Evolutionary conservation across 148 eudicot species (phyloP).

Genomic region (Rhododendron ferrugineum): DNA sequence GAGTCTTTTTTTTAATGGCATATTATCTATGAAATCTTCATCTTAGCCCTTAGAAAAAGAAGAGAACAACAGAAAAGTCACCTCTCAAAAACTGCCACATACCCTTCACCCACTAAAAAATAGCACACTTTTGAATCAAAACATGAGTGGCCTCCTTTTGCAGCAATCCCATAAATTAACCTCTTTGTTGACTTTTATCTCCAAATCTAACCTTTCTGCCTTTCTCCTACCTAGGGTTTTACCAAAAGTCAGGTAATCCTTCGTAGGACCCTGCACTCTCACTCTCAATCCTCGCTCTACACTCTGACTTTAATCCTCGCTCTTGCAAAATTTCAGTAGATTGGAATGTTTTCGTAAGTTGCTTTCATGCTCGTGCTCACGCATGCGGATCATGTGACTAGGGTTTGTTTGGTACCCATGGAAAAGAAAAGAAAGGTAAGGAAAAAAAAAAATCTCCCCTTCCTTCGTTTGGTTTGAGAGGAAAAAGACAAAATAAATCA

Average conservation of each 20-base stretch:
- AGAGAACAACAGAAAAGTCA: slow-evolving; percentile 3
- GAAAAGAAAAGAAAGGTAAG: no score
- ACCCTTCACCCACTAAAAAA: neutral
- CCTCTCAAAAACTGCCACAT: slow-evolving; percentile 10
- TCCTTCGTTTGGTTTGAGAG: no score
- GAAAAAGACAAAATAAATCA: no score
- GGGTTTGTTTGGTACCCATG: neutral
- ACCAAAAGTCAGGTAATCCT: neutral
- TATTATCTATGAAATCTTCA: neutral
- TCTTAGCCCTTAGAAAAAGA: neutral
- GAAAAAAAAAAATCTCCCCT: no score
- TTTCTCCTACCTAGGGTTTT: neutral
- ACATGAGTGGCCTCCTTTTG: slow-evolving; percentile 14
- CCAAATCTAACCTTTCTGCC: neutral
- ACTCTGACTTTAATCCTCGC: neutral
- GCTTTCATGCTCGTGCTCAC: neutral
- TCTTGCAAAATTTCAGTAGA: neutral
- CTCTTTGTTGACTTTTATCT: neutral
- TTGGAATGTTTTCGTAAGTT: neutral
- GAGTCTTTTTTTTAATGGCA: neutral
- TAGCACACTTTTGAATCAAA: slow-evolving; percentile 1
- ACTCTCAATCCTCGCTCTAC: no score
- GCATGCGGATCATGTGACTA: neutral
- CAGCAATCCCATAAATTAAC: slow-evolving; percentile 10
- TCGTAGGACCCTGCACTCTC: neutral